Evolutionary conservation across 768 basidiomycete genomes (phyloP).

Genomic region (Hemileccinum rubropunctum): DNA sequence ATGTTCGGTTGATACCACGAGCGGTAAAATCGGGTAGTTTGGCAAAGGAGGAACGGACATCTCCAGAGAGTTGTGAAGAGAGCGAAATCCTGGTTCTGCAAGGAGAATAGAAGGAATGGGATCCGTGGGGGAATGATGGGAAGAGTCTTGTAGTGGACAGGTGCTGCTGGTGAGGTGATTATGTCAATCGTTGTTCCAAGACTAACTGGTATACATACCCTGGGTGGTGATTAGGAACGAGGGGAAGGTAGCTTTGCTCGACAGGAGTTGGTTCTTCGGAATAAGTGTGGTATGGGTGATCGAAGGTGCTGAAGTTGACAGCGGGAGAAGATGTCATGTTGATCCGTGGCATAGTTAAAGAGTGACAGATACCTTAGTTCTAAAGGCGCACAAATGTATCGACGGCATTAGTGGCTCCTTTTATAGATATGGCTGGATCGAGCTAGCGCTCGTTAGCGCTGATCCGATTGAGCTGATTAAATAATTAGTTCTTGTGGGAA

Average conservation of each 20-base stretch:
- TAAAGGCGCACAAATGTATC: not conserved
- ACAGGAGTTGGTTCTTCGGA: not conserved
- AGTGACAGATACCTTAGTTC: not conserved
- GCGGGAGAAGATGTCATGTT: not conserved
- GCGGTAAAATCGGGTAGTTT: not conserved
- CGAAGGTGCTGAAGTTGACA: not conserved
- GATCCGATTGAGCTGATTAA: not conserved
- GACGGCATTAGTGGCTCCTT: not conserved
- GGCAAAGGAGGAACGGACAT: not conserved
- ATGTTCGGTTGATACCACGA: not conserved
- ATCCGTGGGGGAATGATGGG: not conserved
- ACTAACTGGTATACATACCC: slow-evolving; percentile 2
- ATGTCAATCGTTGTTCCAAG: not conserved
- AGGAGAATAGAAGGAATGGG: not conserved
- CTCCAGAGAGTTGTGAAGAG: not conserved
- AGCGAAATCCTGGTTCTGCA: not conserved
- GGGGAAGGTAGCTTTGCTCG: not conserved
- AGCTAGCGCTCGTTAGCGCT: not conserved
- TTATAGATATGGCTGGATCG: not conserved
- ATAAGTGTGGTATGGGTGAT: not conserved
- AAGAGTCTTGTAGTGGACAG: not conserved
- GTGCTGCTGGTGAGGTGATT: not conserved
- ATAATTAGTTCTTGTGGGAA: not conserved
- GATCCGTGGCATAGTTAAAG: not conserved
- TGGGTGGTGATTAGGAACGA: not conserved